Conservation (phyloP, 2,329 filamentous ascomycete genomes). For the Claviceps fusiformis region DNA sequence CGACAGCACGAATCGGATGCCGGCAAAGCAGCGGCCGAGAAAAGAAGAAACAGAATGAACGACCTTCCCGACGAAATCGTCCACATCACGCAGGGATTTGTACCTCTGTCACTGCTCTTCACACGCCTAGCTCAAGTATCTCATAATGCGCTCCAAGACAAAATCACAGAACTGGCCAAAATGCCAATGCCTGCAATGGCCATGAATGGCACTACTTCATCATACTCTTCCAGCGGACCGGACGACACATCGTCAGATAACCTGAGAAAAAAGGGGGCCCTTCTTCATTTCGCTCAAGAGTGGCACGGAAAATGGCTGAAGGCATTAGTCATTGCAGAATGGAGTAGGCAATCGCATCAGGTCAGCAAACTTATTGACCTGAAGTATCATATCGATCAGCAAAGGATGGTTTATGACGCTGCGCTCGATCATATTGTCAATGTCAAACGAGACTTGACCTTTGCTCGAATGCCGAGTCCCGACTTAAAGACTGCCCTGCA, state of each 20-base stretch:
- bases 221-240: constrained; percentile 16
- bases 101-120: constrained; percentile 62
- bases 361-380: constrained; percentile 85
- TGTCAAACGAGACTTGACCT: constrained; percentile 58
- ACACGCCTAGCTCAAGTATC: constrained; percentile 70
- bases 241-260: constrained; percentile 53
- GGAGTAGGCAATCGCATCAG: constrained; percentile 66
- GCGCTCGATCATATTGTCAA: constrained; percentile 52
- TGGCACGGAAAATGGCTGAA: constrained; percentile 86
- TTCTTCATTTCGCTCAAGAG: constrained; percentile 67
- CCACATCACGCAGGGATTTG: constrained; percentile 64
- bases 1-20: neutral
- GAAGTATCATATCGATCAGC: constrained; percentile 55
- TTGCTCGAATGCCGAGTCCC: constrained; percentile 70
- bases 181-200: constrained; percentile 42
- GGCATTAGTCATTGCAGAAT: constrained; percentile 76
- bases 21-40: neutral
- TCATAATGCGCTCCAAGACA: constrained; percentile 61
- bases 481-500: constrained; percentile 84
- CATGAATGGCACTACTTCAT: constrained; percentile 35
- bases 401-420: constrained; percentile 45
- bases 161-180: constrained; percentile 56
- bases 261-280: constrained; percentile 57
- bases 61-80: constrained; percentile 47
- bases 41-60: constrained; percentile 28